These are phyloP conservation scores for Austroboletus sp. DNA, from an alignment of 1,284 basidiomycete genomes.

Conservation along the genomic window DNA sequence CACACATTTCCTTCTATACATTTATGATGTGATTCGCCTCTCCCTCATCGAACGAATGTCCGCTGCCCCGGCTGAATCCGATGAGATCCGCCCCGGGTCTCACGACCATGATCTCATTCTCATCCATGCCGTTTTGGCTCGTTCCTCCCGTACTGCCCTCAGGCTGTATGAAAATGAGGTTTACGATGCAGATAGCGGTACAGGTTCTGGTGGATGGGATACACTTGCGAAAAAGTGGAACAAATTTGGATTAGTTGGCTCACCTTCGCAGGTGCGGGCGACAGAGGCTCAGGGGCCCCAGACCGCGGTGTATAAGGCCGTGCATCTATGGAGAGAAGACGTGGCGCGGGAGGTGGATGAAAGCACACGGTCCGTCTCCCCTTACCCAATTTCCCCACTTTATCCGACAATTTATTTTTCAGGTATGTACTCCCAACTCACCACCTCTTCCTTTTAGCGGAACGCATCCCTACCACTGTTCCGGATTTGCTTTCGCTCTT, in stretches of 20 bases:
- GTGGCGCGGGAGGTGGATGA: conserved; percentile 85
- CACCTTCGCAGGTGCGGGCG: conserved; percentile 36
- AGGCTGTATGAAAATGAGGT: conserved; percentile 59
- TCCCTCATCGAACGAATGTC: conserved; percentile 66
- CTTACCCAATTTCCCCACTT: conserved; percentile 5
- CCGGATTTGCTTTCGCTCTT: conserved; percentile 52
- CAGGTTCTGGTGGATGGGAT: conserved; percentile 69
- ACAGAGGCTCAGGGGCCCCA: conserved; percentile 64
- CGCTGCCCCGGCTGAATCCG: conserved; percentile 32
- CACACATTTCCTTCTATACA: conserved; percentile 89
- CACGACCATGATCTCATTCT: conserved; percentile 38
- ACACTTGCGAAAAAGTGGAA: conserved; percentile 75
- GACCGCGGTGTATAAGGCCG: conserved; percentile 62
- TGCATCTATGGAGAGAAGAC: conserved; percentile 84
- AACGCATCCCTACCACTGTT: conserved; percentile 57
- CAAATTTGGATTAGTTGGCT: conserved; percentile 48
- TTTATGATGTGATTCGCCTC: conserved; percentile 89
- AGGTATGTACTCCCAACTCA: conserved; percentile 74
- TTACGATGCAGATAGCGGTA: conserved; percentile 64
- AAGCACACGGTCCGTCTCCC: conserved; percentile 58
- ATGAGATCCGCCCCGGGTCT: conserved; percentile 13
- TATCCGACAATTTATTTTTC: conserved; percentile 6
- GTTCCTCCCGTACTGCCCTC: conserved; percentile 69
- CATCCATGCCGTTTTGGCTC: conserved; percentile 53
- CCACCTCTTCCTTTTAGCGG: conserved; percentile 62